Conservation (phyloP, 257 asterid species). For the Sherardia arvensis region DNA sequence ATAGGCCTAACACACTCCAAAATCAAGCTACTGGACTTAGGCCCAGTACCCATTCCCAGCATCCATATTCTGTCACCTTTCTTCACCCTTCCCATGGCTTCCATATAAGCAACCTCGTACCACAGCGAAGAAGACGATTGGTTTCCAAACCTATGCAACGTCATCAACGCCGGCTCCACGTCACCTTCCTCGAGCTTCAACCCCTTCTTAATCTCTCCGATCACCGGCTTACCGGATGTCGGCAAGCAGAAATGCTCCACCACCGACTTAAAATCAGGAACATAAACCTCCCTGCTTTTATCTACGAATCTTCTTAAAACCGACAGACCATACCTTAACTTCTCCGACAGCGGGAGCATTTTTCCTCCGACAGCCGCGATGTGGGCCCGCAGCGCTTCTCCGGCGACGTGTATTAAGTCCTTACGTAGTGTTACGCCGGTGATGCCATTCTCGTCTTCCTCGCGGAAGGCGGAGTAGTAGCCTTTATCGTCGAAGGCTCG, state of each 20-base stretch:
- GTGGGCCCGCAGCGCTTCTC: slow-evolving; percentile 57
- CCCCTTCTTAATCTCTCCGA: slow-evolving; percentile 40
- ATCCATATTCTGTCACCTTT: slow-evolving; percentile 65
- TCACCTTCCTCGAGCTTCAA: slow-evolving; percentile 25
- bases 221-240: slow-evolving; percentile 53
- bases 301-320: slow-evolving; percentile 32
- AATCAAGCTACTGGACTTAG: slow-evolving; percentile 49
- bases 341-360: slow-evolving; percentile 44
- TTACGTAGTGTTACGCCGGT: slow-evolving; percentile 58
- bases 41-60: slow-evolving; percentile 81
- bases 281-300: slow-evolving; percentile 36
- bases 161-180: slow-evolving; percentile 40
- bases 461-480: slow-evolving; percentile 48
- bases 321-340: slow-evolving; percentile 29
- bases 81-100: slow-evolving; percentile 54
- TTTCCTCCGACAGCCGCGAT: slow-evolving; percentile 46
- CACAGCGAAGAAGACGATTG: slow-evolving; percentile 58
- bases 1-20: slow-evolving; percentile 60
- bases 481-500: slow-evolving; percentile 63
- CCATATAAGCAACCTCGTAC: slow-evolving; percentile 65
- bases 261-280: slow-evolving; percentile 59
- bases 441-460: slow-evolving; percentile 64
- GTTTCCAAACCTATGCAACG: slow-evolving; percentile 56
- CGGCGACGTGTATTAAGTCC: slow-evolving; percentile 59
- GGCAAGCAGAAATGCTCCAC: slow-evolving; percentile 85